phyloP scores from a whole-genome alignment of 768 basidiomycete species.

The Trametes elegans region DNA sequence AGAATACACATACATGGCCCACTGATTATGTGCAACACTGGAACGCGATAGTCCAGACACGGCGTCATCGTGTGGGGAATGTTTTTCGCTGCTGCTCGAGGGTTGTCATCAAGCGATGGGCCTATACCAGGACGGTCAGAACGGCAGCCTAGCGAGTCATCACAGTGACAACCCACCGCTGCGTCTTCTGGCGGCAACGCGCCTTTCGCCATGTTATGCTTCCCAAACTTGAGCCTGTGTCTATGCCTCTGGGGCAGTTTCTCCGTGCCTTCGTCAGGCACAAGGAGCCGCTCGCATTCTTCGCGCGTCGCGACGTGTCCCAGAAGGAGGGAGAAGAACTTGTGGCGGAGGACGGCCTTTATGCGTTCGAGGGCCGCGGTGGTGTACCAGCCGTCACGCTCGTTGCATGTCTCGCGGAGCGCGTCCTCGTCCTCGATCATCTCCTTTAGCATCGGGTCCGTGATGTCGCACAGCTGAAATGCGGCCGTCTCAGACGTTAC shows the following conservation, averaged over 20 bases:
- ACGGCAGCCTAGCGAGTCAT: background rate
- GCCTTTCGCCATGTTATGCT: slow-evolving; percentile 89
- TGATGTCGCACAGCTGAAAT: slow-evolving; percentile 92
- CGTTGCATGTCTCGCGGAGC: slow-evolving; percentile 69
- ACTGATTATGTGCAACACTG: too few relatives aligned
- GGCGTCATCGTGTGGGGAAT: slow-evolving; percentile 3
- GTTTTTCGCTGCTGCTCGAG: slow-evolving; percentile 41
- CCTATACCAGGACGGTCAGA: slow-evolving; percentile 40
- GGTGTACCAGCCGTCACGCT: slow-evolving; percentile 89
- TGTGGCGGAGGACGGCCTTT: slow-evolving; percentile 80
- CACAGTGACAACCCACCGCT: slow-evolving; percentile 49
- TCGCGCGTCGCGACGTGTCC: slow-evolving; percentile 71
- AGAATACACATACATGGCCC: too few relatives aligned
- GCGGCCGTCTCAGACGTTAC: slow-evolving; percentile 85
- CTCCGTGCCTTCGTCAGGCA: slow-evolving; percentile 30
- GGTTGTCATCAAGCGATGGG: slow-evolving; percentile 63
- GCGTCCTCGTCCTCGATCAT: slow-evolving; percentile 78
- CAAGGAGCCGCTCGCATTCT: slow-evolving; percentile 67
- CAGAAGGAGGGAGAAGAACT: slow-evolving; percentile 76
- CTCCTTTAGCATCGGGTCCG: slow-evolving; percentile 76
- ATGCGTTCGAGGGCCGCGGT: slow-evolving; percentile 76
- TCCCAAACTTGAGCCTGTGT: slow-evolving; percentile 55
- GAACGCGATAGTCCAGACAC: background rate
- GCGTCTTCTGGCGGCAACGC: slow-evolving; percentile 80
- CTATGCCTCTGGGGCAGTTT: slow-evolving; percentile 34